phyloP scores from a whole-genome alignment of 2,329 filamentous ascomycete genomes.

The Cladosporium colombiae region DNA sequence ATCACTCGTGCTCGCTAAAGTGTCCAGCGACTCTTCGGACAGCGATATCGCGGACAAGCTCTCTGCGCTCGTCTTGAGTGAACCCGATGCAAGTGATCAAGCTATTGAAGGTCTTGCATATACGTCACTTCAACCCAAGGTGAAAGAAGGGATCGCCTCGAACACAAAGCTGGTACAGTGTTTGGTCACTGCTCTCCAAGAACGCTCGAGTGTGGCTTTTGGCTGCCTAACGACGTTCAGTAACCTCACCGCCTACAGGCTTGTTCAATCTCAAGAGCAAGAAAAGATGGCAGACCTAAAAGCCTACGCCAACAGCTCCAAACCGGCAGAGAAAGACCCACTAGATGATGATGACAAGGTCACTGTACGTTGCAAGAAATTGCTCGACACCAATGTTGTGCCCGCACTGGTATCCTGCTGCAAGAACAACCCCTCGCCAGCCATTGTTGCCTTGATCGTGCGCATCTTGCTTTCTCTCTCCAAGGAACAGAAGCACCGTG shows the following conservation, averaged over 20 bases:
- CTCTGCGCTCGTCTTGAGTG: slow-evolving; percentile 38
- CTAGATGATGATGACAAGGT: slow-evolving; percentile 78
- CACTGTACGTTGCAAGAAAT: slow-evolving; percentile 68
- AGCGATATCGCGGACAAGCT: slow-evolving; percentile 34
- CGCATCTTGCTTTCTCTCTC: slow-evolving; percentile 78
- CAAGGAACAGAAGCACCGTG: slow-evolving; percentile 70
- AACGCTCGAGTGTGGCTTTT: slow-evolving; percentile 60
- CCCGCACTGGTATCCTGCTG: slow-evolving; percentile 68
- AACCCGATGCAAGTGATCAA: slow-evolving; percentile 52
- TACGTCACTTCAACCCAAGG: slow-evolving; percentile 77
- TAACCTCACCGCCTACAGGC: slow-evolving; percentile 81
- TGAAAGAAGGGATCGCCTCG: slow-evolving; percentile 77
- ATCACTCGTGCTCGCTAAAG: slow-evolving; percentile 58
- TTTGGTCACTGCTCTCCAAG: slow-evolving; percentile 64
- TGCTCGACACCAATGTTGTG: slow-evolving; percentile 77
- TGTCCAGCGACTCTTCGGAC: slow-evolving; percentile 36
- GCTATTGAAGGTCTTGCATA: slow-evolving; percentile 91
- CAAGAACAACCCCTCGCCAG: slow-evolving; percentile 53
- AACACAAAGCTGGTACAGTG: slow-evolving; percentile 69
- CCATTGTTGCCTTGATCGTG: slow-evolving; percentile 70
- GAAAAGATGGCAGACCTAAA: slow-evolving; percentile 90
- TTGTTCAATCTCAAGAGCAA: slow-evolving; percentile 80
- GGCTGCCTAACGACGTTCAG: slow-evolving; percentile 82
- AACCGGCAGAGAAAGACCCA: slow-evolving; percentile 61
- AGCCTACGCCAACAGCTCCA: slow-evolving; percentile 86